Percentiles rank a stretch among this genome's conserved stretches.
Evolutionary conservation across 371 early-diverging fungal species (phyloP).

Genomic region (Fennellomyces sp.): DNA sequence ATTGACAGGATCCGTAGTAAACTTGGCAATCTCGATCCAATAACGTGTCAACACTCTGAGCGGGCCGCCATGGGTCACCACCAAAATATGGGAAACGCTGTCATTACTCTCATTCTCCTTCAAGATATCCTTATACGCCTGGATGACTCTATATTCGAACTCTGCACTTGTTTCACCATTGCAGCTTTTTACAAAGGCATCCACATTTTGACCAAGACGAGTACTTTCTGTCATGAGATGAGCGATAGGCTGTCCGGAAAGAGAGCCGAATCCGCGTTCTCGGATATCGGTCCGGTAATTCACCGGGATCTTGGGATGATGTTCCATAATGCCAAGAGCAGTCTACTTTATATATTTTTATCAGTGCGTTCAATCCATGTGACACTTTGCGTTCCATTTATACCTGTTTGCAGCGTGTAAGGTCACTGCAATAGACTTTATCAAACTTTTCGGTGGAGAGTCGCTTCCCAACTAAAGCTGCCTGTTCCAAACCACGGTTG

Average conservation of each 20-base stretch:
- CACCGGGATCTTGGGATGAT: constrained; percentile 22
- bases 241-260: constrained; percentile 24
- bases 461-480: constrained; percentile 31
- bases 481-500: constrained; percentile 33
- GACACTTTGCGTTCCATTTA: not conserved
- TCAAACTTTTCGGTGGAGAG: constrained; percentile 25
- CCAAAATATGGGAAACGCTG: constrained; percentile 23
- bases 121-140: constrained; percentile 24
- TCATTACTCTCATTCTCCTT: constrained; percentile 17
- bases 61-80: constrained; percentile 49
- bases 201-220: constrained; percentile 2
- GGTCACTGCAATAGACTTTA: constrained; percentile 37
- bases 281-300: constrained; percentile 20
- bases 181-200: constrained; percentile 14
- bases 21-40: constrained; percentile 22
- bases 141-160: constrained; percentile 21
- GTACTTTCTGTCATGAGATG: constrained; percentile 9
- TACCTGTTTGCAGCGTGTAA: constrained; percentile 44
- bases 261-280: constrained; percentile 38
- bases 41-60: constrained; percentile 18
- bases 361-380: not conserved
- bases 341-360: constrained; percentile 19
- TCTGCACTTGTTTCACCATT: constrained; percentile 29
- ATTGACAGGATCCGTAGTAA: not conserved
- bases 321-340: constrained; percentile 19